phyloP scores from a whole-genome alignment of 2,329 filamentous ascomycete genomes.

The Calonectria honghensis region DNA sequence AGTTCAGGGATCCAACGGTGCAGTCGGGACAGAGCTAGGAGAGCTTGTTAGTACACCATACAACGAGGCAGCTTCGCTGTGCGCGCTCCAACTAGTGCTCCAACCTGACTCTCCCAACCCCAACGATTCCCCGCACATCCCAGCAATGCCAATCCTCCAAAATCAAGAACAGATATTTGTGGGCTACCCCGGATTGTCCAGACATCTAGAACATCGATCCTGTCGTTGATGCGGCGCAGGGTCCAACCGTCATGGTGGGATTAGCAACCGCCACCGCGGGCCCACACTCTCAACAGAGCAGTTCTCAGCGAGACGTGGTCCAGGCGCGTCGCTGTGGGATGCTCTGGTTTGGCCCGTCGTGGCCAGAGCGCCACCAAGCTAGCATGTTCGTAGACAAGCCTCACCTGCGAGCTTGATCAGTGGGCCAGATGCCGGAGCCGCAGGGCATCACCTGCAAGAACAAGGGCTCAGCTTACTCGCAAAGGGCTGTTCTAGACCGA shows the following conservation, averaged over 20 bases:
- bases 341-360: neutral
- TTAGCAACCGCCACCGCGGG: neutral
- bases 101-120: neutral
- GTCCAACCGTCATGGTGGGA: neutral
- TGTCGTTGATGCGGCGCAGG: neutral
- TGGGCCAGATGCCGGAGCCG: neutral
- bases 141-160: neutral
- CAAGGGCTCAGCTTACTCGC: no score
- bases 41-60: neutral
- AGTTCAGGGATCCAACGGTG: neutral
- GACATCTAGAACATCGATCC: neutral
- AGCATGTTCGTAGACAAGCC: neutral
- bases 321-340: conserved; percentile 6
- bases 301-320: conserved; percentile 2
- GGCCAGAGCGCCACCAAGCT: neutral
- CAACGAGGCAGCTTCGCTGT: neutral
- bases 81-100: neutral
- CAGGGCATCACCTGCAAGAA: neutral
- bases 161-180: neutral
- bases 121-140: neutral
- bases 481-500: neutral
- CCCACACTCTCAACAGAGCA: neutral
- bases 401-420: neutral
- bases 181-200: conserved; percentile 13
- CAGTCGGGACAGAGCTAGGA: neutral